Base-by-base conservation (phyloP, 768 basidiomycete species). In the Chalciporus chontae region DNA sequence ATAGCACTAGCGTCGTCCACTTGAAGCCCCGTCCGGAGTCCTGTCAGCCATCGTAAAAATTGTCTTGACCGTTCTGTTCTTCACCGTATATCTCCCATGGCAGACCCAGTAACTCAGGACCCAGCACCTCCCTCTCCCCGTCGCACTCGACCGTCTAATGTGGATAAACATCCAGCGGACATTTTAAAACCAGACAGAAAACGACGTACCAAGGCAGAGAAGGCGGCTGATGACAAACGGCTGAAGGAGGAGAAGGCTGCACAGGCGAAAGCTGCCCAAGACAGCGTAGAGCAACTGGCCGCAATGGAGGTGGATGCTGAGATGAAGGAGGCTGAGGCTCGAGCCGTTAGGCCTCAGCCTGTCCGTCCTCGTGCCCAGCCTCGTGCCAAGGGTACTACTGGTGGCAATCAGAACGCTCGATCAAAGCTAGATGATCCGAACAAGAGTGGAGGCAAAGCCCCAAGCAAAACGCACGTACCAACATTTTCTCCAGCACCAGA, bases 201-300 rank as follows among this genome's bases (percentile, higher is more conserved):
- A 13, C 31, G 21, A 40, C 4, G 39, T 27, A 45, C 51, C 45
- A 52, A 55, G 43, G 50, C 42, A 7, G 19, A 55, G 38, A 52
- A 49, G 27, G 50, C 50, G 19, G 47, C 26, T 18, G 43, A 55
- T 8, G 32, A 55, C 46, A 43, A 52, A 17, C 21, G 2, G 18
- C 43, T 47, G 23, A 40, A 36, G n/a, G 46, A 47, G 13, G 46
- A 41, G 3, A 29, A 41, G n/a, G 29, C 32, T n/a, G 37, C 46
- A 9, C 32, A 55, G 19, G 42, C 23, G 11, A 13, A 26, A 34
- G 47, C 40, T 1, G 17, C 29, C 1, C 24, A 41, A 24, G 37
- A 52, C 8, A 24, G 50, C 6, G 14, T 41, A 19, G n/a, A 39
- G 9, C 29, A 14, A n/a, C 38, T 55, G 8, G 46, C 45, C 2